These are phyloP conservation scores for Gomphus bonarii DNA, from an alignment of 1,284 basidiomycete species.

Conservation along the genomic window DNA sequence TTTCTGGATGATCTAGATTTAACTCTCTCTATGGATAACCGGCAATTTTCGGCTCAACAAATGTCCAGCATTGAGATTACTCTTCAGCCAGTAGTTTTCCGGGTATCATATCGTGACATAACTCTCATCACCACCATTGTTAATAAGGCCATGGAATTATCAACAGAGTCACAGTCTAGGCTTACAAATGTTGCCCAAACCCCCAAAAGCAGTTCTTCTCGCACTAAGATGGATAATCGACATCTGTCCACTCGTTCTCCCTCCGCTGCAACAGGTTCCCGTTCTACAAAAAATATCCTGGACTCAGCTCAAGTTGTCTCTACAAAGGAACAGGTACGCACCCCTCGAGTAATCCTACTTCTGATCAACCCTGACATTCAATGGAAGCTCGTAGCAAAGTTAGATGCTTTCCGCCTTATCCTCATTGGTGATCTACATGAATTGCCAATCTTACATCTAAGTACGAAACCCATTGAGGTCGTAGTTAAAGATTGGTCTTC, in stretches of 20 bases:
- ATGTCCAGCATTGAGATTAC: conserved; percentile 80
- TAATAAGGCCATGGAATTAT: conserved; percentile 78
- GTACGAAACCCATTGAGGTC: conserved; percentile 78
- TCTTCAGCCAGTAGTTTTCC: conserved; percentile 75
- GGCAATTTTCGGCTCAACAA: conserved; percentile 62
- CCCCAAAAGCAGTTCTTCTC: background rate
- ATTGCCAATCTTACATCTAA: conserved; percentile 87
- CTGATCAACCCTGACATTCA: conserved; percentile 6
- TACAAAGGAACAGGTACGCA: conserved; percentile 71
- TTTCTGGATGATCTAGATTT: conserved; percentile 93
- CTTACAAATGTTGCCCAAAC: background rate
- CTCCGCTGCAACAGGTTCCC: conserved; percentile 15
- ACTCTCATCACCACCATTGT: conserved; percentile 83
- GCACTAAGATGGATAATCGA: background rate
- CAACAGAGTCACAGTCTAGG: conserved; percentile 21
- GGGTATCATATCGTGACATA: conserved; percentile 91
- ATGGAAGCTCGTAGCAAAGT: conserved; percentile 62
- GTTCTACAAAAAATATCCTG: conserved; percentile 33
- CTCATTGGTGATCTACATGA: conserved; percentile 95
- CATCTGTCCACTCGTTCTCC: conserved; percentile 3
- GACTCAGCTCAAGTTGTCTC: conserved; percentile 48
- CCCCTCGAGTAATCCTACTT: background rate
- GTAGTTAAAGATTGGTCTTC: conserved; percentile 90
- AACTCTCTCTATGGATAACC: conserved; percentile 80
- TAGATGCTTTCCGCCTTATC: conserved; percentile 89